These are phyloP conservation scores for Daldinia loculata DNA, from an alignment of 495 filamentous ascomycete genomes.

Conservation along the genomic window DNA sequence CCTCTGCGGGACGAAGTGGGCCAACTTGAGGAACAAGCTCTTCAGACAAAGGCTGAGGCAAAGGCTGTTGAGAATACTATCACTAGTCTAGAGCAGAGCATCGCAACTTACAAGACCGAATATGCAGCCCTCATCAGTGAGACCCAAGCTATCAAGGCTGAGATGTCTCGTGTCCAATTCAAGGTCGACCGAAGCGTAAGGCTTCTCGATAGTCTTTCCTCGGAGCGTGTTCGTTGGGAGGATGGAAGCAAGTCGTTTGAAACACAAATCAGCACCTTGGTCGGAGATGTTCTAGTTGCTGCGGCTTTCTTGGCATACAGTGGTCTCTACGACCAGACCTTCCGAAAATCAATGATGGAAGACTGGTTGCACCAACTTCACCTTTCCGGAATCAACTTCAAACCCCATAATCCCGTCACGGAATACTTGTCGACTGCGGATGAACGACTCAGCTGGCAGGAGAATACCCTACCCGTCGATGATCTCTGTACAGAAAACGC, in stretches of 20 bases:
- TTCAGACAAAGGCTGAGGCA: conserved; percentile 93
- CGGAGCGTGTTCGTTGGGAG: conserved; percentile 92
- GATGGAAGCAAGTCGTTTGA: conserved; percentile 97
- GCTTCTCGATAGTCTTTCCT: conserved; percentile 91
- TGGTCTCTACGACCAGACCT: conserved; percentile 97
- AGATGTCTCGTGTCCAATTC: conserved; percentile 95
- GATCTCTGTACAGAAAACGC: conserved; percentile 99
- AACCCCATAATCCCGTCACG: conserved; percentile 90
- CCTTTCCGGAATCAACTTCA: conserved; percentile 89
- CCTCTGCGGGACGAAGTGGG: conserved; percentile 90
- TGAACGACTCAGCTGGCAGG: conserved; percentile 93
- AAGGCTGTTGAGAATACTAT: conserved; percentile 91
- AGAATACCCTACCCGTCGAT: conserved; percentile 94
- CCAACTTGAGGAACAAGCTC: conserved; percentile 84
- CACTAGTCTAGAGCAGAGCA: conserved; percentile 82
- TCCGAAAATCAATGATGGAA: conserved; percentile 95
- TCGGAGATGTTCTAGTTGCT: conserved; percentile 93
- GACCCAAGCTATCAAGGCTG: conserved; percentile 94
- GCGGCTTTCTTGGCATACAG: conserved; percentile 98
- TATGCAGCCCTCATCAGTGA: conserved; percentile 96
- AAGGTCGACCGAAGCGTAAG: conserved; percentile 97
- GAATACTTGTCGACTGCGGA: conserved; percentile 98
- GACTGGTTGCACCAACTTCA: conserved; percentile 94
- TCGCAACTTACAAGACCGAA: conserved; percentile 95
- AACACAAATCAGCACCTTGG: conserved; percentile 94